Evolutionary conservation across 768 basidiomycete genomes (phyloP).

Genomic region (Agaricus bisporus): DNA sequence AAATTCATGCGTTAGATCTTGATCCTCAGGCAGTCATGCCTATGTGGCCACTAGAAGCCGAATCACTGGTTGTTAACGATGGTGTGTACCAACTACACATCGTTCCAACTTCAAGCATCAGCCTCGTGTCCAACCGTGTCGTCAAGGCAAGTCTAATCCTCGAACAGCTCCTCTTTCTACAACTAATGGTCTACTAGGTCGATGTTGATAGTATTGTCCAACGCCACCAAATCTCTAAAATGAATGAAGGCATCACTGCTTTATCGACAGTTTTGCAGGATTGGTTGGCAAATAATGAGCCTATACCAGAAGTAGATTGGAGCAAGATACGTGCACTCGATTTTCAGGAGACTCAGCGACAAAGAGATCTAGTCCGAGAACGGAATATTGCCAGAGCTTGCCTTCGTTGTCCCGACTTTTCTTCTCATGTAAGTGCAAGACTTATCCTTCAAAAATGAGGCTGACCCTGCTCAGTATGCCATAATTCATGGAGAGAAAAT

Average conservation of each 20-base stretch:
- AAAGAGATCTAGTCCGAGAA: conserved; percentile 44
- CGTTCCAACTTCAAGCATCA: conserved; percentile 69
- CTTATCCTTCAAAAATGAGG: neutral
- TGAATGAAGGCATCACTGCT: conserved; percentile 48
- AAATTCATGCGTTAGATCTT: conserved; percentile 37
- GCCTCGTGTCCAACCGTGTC: conserved; percentile 60
- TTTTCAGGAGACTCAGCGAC: conserved; percentile 77
- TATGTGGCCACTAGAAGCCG: conserved; percentile 63
- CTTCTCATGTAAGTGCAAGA: conserved; percentile 58
- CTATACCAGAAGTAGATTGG: conserved; percentile 82
- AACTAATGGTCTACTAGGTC: conserved; percentile 37
- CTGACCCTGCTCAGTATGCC: conserved; percentile 50
- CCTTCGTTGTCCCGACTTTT: conserved; percentile 58
- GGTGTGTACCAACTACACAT: conserved; percentile 60
- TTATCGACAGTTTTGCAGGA: conserved; percentile 49
- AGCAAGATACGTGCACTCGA: conserved; percentile 75
- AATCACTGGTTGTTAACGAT: conserved; percentile 39
- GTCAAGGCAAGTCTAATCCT: conserved; percentile 52
- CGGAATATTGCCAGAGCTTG: conserved; percentile 43
- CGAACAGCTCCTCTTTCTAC: neutral
- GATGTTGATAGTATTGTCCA: conserved; percentile 67
- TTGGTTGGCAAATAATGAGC: conserved; percentile 37
- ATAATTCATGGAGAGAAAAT: conserved; percentile 71
- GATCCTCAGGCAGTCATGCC: conserved; percentile 59
- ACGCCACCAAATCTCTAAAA: conserved; percentile 51